Evolutionary conservation across 495 filamentous ascomycete genomes (phyloP), one percentile per base, ranked within the genome.

Genomic region (Penicillium ucsense): DNA sequence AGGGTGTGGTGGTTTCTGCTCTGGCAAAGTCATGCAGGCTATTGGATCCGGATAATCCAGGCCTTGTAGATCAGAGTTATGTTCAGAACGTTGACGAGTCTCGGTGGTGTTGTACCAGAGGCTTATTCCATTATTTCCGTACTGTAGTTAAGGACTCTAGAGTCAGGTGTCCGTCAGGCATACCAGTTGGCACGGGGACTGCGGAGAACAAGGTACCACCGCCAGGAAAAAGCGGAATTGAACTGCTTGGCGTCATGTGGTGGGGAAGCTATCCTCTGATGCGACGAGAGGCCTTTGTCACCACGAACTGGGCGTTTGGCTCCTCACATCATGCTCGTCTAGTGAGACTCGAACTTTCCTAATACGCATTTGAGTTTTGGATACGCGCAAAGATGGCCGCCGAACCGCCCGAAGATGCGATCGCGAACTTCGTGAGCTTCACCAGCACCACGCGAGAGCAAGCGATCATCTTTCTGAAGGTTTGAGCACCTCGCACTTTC

Each of bases 381-480:
- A 29, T 20, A 38, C 20, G 20, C 27, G 31, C 35, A 51, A 60
- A 43, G 35, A 71, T 74, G 71, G 59, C 63, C 31, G 57, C 64
- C 30, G 72, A 76, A 61, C 70, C 70, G 20, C 48, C 60, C 34
- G 69, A 75, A 49, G 72, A 68, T 35, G 67, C 63, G 32, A 72
- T 77, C 37, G 31, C 53, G n/a, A 66, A 62, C 57, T 74, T 77
- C 45, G 66, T 69, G 50, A 68, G 53, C 61, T 66, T 75, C 53
- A 74, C 69, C 12, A 67, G 67, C 52, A 64, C 69, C 0, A 62
- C 64, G 4, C 71, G 69, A 41, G 62, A 68, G 33, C 61, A 69
- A 46, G 74, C 74, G n/a, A 63, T 73, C 50, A 60, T 48, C 48
- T 77, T 72, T 49, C 52, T 77, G 27, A 74, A 71, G 60, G 74